Conservation (phyloP, 345 rosid genomes). For the Populus pruinosa region DNA sequence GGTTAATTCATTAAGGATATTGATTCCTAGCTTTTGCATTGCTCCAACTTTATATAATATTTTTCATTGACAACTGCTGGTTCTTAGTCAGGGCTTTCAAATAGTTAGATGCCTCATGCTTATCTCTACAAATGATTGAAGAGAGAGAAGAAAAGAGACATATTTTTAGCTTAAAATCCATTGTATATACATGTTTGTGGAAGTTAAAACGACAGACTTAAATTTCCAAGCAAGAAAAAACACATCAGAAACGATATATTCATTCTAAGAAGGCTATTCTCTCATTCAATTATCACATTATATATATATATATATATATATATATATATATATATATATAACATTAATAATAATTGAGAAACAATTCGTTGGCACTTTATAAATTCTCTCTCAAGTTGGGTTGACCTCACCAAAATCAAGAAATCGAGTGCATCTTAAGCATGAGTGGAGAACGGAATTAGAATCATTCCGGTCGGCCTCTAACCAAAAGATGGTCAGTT, state of each 20-base stretch:
- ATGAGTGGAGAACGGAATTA: constrained; percentile 40
- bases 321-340: too few species aligned
- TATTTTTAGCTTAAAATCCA: too few species aligned
- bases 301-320: too few species aligned
- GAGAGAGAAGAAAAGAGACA: too few species aligned
- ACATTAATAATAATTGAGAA: too few species aligned
- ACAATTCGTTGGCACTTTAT: not conserved
- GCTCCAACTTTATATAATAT: not conserved
- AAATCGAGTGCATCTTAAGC: not conserved
- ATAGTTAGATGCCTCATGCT: constrained; percentile 25
- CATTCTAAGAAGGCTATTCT: too few species aligned
- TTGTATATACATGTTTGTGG: too few species aligned
- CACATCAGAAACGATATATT: too few species aligned
- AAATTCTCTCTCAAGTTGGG: not conserved
- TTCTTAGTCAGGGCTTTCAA: constrained; percentile 12
- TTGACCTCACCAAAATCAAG: not conserved
- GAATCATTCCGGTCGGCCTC: constrained; percentile 48
- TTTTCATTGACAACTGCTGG: constrained; percentile 21
- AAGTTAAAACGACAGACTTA: too few species aligned
- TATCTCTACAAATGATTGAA: constrained; percentile 6
- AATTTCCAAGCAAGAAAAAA: too few species aligned
- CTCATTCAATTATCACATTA: too few species aligned
- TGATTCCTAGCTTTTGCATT: constrained; percentile 21
- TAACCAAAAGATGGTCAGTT: constrained; percentile 8
- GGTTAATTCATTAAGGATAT: constrained; percentile 24